Evolutionary conservation across 1,284 basidiomycete species (phyloP).

Genomic region (Moesziomyces parantarcticus): DNA sequence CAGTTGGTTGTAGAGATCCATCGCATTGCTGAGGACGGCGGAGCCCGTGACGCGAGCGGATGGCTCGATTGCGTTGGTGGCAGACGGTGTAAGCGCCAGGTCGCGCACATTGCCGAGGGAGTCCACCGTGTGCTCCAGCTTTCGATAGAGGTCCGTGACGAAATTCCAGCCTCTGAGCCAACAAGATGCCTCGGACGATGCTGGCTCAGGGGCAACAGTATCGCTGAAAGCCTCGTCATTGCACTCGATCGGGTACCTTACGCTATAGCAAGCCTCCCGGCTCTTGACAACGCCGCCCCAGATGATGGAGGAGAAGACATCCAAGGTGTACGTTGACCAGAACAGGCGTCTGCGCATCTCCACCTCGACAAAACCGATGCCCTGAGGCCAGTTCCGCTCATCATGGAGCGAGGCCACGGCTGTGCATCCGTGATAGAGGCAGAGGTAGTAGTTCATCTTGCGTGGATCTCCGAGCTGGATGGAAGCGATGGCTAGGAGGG

Average conservation of each 20-base stretch:
- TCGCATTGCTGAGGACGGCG: background rate
- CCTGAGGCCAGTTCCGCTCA: background rate
- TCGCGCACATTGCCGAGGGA: background rate
- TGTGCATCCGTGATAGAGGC: background rate
- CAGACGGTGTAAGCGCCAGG: background rate
- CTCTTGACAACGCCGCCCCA: background rate
- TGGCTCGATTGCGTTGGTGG: background rate
- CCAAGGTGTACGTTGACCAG: slow-evolving; percentile 1
- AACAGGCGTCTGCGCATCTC: background rate
- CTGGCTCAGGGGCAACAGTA: background rate
- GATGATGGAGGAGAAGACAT: background rate
- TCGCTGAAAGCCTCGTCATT: slow-evolving; percentile 1
- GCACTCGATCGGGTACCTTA: background rate
- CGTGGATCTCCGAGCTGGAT: background rate
- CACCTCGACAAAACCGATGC: background rate
- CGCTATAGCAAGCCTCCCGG: background rate
- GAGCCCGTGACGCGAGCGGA: background rate
- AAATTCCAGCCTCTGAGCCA: background rate
- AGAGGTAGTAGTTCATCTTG: slow-evolving; percentile 1
- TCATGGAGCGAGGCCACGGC: background rate
- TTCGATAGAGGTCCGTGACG: slow-evolving; percentile 1
- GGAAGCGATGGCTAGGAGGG: background rate
- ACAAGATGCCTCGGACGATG: background rate
- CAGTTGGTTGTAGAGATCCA: background rate
- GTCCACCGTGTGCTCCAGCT: background rate